phyloP scores from a whole-genome alignment of 1,139 yeast species.

The Scheffersomyces segobiensis region DNA sequence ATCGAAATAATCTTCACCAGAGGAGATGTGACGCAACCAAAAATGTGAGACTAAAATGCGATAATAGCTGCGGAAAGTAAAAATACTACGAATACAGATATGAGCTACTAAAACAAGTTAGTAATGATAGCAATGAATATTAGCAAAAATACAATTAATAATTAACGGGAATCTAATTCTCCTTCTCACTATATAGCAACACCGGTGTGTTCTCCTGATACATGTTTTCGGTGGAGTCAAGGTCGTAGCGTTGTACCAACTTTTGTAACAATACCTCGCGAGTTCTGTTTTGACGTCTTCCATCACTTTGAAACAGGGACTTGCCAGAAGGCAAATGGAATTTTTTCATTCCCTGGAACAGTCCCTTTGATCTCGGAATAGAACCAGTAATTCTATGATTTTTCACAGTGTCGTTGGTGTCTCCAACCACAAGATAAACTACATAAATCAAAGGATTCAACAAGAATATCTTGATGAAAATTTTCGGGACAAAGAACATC shows the following conservation, averaged over 20 bases:
- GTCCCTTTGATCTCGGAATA: conserved; percentile 5
- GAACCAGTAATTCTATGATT: conserved; percentile 1
- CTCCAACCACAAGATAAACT: background rate
- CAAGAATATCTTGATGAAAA: conserved; percentile 15
- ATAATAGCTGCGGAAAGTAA: background rate
- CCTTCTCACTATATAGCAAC: background rate
- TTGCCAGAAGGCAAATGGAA: conserved; percentile 8
- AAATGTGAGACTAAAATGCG: background rate
- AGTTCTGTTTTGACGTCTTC: background rate
- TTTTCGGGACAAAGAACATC: conserved; percentile 19
- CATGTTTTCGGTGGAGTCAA: background rate
- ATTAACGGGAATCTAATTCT: background rate
- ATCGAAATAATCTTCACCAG: background rate
- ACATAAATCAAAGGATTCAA: conserved; percentile 14
- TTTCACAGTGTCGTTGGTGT: conserved; percentile 1
- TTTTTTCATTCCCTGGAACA: conserved; percentile 9
- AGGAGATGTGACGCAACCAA: background rate
- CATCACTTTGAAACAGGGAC: background rate
- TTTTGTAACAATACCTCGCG: background rate
- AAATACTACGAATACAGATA: too few species aligned
- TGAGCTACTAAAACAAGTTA: too few species aligned
- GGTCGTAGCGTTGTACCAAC: conserved; percentile 1
- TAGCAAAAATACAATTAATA: background rate
- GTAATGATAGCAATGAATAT: background rate
- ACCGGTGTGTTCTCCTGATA: background rate